Evolutionary conservation across 768 basidiomycete genomes (phyloP).

Genomic region (Amyloporia xantha): DNA sequence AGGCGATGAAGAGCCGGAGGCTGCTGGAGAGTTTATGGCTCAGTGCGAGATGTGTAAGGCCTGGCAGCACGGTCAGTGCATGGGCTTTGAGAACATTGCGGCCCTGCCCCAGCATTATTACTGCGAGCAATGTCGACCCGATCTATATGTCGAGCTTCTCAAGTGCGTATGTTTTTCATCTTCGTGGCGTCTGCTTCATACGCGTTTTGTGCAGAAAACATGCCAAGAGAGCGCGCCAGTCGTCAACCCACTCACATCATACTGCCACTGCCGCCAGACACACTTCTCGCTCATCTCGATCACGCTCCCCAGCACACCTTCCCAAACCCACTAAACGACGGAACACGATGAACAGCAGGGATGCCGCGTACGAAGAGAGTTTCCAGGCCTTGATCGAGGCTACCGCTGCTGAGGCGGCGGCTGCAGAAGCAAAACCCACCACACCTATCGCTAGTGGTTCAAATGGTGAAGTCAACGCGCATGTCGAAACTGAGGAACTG

Average conservation of each 20-base stretch:
- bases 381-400: slow-evolving; percentile 70
- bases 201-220: slow-evolving; percentile 41
- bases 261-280: slow-evolving; percentile 33
- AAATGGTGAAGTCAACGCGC: slow-evolving; percentile 28
- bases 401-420: slow-evolving; percentile 65
- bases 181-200: slow-evolving; percentile 12
- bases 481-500: slow-evolving; percentile 36
- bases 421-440: slow-evolving; percentile 14
- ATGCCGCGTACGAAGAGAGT: slow-evolving; percentile 89
- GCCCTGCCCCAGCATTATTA: slow-evolving; percentile 79
- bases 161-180: slow-evolving; percentile 44
- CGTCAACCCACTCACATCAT: slow-evolving; percentile 57
- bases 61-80: slow-evolving; percentile 97
- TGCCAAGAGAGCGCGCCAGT: slow-evolving; percentile 54
- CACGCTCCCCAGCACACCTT: slow-evolving; percentile 58
- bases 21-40: slow-evolving; percentile 88
- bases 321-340: slow-evolving; percentile 75
- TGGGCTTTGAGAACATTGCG: slow-evolving; percentile 82
- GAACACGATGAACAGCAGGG: slow-evolving; percentile 97
- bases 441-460: slow-evolving; percentile 3
- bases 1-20: slow-evolving; percentile 70
- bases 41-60: slow-evolving; percentile 95
- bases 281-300: slow-evolving; percentile 58
- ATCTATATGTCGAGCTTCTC: slow-evolving; percentile 74
- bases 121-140: slow-evolving; percentile 90